A percentile compares a stretch with the other conserved stretches of the same genome.
Evolutionary conservation across 2,329 filamentous ascomycete species (phyloP).

Genomic region (Clonostachys rosea): DNA sequence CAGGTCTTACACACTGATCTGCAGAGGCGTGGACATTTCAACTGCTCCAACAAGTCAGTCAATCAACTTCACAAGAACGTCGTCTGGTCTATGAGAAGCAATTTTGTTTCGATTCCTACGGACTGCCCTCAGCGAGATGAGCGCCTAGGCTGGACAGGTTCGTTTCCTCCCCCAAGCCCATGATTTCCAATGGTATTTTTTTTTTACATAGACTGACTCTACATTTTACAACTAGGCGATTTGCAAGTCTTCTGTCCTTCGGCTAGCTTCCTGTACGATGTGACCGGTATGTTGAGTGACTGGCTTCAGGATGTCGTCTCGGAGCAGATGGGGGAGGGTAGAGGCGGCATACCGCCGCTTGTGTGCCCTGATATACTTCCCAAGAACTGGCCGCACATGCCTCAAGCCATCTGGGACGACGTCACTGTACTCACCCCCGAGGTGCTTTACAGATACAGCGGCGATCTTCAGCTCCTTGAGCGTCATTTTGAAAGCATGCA

Average conservation of each 20-base stretch:
- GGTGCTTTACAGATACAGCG: not conserved
- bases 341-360: not conserved
- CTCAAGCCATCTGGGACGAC: constrained; percentile 1
- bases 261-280: not conserved
- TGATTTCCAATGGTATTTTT: constrained; percentile 45
- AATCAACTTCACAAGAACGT: constrained; percentile 40
- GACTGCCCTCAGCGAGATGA: constrained; percentile 55
- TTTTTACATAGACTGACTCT: constrained; percentile 13
- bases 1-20: constrained; percentile 46
- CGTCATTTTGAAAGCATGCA: constrained; percentile 27
- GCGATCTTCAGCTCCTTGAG: constrained; percentile 7
- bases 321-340: not conserved
- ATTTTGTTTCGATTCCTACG: constrained; percentile 52
- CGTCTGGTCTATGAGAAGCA: constrained; percentile 51
- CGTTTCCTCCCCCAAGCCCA: constrained; percentile 40
- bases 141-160: constrained; percentile 42
- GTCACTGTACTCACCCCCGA: not conserved
- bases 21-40: constrained; percentile 40
- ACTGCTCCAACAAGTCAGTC: constrained; percentile 42
- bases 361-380: not conserved
- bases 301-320: not conserved
- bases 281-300: not conserved
- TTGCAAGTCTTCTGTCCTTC: not conserved
- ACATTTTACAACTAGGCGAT: not conserved
- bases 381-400: not conserved